Percentiles rank a stretch among this genome's conserved stretches.
Evolutionary conservation across 257 asterid genomes (phyloP).

Genomic region (Rhazya stricta): DNA sequence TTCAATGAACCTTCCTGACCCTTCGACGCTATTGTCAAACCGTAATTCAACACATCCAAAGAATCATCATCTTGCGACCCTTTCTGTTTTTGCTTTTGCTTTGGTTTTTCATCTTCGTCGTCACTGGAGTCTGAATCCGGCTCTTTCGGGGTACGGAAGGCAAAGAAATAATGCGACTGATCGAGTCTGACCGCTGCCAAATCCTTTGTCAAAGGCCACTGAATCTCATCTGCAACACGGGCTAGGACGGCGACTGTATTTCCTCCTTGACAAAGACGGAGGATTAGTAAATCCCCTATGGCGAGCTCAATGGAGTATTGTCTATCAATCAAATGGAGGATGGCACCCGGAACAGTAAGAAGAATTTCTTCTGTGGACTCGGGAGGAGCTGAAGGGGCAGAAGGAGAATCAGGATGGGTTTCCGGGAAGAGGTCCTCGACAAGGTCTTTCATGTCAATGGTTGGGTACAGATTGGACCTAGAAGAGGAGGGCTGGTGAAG

Average conservation of each 20-base stretch:
- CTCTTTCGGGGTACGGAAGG: slow-evolving; percentile 45
- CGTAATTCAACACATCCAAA: slow-evolving; percentile 51
- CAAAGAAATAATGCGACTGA: slow-evolving; percentile 74
- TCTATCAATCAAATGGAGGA: slow-evolving; percentile 75
- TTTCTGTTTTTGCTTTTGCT: slow-evolving; percentile 23
- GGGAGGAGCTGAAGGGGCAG: slow-evolving; percentile 63
- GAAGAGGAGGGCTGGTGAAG: slow-evolving; percentile 37
- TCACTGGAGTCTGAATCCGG: slow-evolving; percentile 39
- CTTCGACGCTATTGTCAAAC: slow-evolving; percentile 65
- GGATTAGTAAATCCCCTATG: slow-evolving; percentile 59
- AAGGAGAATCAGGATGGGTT: slow-evolving; percentile 9
- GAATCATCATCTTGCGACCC: slow-evolving; percentile 20
- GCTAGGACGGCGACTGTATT: slow-evolving; percentile 63
- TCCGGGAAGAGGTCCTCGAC: slow-evolving; percentile 45
- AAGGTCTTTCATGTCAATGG: slow-evolving; percentile 42
- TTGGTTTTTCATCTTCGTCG: slow-evolving; percentile 34
- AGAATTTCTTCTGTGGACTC: slow-evolving; percentile 43
- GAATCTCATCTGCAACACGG: slow-evolving; percentile 56
- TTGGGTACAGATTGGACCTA: slow-evolving; percentile 42
- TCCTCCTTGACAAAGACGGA: slow-evolving; percentile 51
- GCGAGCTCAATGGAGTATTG: slow-evolving; percentile 94
- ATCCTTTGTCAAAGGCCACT: slow-evolving; percentile 86
- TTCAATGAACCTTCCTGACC: slow-evolving; percentile 58
- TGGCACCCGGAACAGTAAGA: slow-evolving; percentile 65
- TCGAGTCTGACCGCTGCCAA: slow-evolving; percentile 81